These are phyloP conservation scores for Acanthamoeba healyi DNA, from an alignment of 208 protist genomes.

Conservation along the genomic window DNA sequence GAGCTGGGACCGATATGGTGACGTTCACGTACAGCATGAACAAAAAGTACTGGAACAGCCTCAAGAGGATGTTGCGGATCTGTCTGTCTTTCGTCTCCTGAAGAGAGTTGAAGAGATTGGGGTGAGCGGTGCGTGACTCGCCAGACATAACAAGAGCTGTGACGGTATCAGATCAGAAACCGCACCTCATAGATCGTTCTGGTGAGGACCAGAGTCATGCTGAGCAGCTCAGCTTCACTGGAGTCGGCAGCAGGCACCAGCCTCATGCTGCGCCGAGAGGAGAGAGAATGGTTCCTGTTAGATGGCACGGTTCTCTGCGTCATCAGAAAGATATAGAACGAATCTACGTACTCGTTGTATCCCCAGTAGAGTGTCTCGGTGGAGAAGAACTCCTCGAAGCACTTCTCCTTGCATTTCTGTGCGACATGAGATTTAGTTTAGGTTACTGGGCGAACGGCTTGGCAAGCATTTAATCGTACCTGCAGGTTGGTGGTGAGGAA, in stretches of 20 bases:
- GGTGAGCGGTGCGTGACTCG: background rate
- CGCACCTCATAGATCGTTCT: conserved; percentile 34
- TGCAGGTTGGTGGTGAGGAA: conserved; percentile 35
- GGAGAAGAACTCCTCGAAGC: conserved; percentile 30
- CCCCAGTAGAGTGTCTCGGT: conserved; percentile 56
- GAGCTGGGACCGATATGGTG: background rate
- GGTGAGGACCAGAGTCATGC: conserved; percentile 14
- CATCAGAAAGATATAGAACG: background rate
- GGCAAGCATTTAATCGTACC: background rate
- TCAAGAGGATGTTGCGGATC: conserved; percentile 29
- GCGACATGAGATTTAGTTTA: too few species aligned
- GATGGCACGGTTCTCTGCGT: too few species aligned
- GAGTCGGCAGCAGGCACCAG: background rate
- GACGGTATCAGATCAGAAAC: background rate
- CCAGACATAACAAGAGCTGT: too few species aligned
- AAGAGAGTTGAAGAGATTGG: too few species aligned
- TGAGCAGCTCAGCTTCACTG: background rate
- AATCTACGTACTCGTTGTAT: conserved; percentile 20
- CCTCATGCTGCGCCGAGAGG: background rate
- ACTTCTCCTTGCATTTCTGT: conserved; percentile 65
- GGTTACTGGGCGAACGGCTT: too few species aligned
- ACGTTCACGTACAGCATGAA: conserved; percentile 20
- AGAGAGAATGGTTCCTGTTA: background rate
- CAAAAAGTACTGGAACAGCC: conserved; percentile 19
- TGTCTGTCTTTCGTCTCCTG: conserved; percentile 56